These are phyloP conservation scores for Symbiodinium pilosum DNA, from an alignment of 73 alveolate species.

Conservation along the genomic window DNA sequence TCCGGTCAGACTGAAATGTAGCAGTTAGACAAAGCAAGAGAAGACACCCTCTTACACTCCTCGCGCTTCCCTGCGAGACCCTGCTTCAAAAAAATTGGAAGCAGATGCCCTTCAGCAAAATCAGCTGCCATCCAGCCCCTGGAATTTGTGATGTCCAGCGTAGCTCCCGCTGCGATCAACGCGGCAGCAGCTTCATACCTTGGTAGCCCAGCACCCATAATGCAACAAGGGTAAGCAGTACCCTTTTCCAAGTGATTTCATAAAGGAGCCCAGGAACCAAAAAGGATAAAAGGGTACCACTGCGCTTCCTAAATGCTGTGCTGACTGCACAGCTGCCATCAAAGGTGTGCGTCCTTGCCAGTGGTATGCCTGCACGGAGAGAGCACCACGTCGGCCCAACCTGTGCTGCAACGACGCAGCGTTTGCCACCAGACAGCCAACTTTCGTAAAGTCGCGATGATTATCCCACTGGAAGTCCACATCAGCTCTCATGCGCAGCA, in stretches of 20 bases:
- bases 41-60: not conserved
- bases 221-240: too few species aligned
- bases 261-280: too few species aligned
- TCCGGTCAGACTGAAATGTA: too few species aligned
- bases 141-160: not conserved
- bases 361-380: not conserved
- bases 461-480: not conserved
- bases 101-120: not conserved
- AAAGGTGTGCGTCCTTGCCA: not conserved
- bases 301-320: too few species aligned
- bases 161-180: not conserved
- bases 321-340: not conserved
- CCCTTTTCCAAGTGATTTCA: too few species aligned
- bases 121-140: not conserved
- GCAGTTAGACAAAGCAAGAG: not conserved
- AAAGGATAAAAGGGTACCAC: too few species aligned
- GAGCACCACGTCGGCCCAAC: not conserved
- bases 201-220: too few species aligned
- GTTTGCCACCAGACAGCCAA: not conserved
- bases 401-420: not conserved
- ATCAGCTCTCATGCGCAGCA: not conserved
- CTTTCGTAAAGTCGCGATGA: too few species aligned
- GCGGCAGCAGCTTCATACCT: not conserved
- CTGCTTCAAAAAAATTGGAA: not conserved
- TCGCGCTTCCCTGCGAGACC: not conserved